Conservation (phyloP, 768 basidiomycete species). For the Tylopilus sp. region DNA sequence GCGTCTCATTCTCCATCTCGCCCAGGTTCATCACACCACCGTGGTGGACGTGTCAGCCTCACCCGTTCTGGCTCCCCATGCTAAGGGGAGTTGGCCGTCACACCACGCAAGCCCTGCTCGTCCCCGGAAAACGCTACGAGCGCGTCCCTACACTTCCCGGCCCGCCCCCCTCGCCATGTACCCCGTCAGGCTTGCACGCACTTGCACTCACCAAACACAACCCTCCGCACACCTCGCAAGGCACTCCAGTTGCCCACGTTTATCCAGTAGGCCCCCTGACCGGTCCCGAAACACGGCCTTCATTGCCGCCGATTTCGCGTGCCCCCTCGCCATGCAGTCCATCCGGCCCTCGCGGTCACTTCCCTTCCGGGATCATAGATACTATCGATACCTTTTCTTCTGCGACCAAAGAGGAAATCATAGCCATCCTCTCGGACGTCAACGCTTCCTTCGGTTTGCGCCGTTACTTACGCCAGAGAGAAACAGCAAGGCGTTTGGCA, state of each 20-base stretch:
- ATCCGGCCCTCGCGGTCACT: conserved; percentile 7
- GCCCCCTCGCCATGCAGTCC: not conserved
- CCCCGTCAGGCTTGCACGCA: conserved; percentile 13
- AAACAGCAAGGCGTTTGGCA: conserved; percentile 34
- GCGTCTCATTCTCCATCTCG: not conserved
- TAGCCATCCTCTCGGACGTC: conserved; percentile 13
- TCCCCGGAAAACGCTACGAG: conserved; percentile 15
- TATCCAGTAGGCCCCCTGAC: not conserved
- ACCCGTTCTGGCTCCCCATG: conserved; percentile 62
- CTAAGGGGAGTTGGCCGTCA: conserved; percentile 59
- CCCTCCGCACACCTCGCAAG: not conserved
- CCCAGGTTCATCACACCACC: conserved; percentile 29
- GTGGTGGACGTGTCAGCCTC: conserved; percentile 36
- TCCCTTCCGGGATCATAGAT: conserved; percentile 25
- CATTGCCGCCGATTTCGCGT: not conserved
- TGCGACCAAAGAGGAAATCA: conserved; percentile 12
- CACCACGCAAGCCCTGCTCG: conserved; percentile 40
- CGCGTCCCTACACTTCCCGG: not conserved
- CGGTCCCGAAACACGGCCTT: not conserved
- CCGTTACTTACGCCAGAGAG: conserved; percentile 31
- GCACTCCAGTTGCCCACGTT: conserved; percentile 3
- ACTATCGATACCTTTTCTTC: conserved; percentile 25
- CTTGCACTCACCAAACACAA: conserved; percentile 13
- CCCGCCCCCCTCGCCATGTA: conserved; percentile 17
- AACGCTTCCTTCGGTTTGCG: conserved; percentile 20